Conservation (phyloP, 345 rosid genomes). For the Hirschfeldia incana region DNA sequence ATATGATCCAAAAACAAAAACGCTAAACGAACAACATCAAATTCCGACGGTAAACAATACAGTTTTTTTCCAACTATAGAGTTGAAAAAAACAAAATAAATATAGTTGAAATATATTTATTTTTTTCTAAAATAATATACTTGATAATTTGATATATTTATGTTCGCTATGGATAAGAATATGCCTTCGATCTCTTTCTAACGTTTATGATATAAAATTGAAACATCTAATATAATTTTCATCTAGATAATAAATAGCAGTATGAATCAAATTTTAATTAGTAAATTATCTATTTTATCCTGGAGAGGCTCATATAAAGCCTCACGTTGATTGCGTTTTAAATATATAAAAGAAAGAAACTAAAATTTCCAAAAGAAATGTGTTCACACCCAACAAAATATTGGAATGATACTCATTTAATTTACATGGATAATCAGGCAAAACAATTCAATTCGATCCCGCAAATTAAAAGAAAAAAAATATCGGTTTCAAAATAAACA, state of each 20-base stretch:
- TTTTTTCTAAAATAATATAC: neutral
- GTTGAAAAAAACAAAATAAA: neutral
- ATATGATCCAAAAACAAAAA: neutral
- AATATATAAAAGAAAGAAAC: neutral
- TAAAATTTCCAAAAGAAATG: neutral
- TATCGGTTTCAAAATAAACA: constrained; percentile 20
- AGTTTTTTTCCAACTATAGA: neutral
- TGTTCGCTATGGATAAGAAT: neutral
- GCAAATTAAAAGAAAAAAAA: neutral
- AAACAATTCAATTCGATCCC: constrained; percentile 9
- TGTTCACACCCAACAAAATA: constrained; percentile 29
- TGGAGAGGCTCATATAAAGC: constrained; percentile 8
- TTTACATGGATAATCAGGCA: constrained; percentile 34
- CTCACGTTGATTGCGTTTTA: constrained; percentile 32
- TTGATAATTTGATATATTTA: neutral
- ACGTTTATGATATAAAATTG: neutral
- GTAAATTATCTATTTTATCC: neutral
- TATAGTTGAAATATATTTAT: neutral
- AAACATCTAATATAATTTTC: neutral
- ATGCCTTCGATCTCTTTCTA: neutral
- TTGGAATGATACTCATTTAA: constrained; percentile 22
- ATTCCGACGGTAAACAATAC: neutral
- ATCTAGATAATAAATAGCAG: neutral
- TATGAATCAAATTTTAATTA: neutral
- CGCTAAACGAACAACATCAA: neutral